Base-by-base conservation (phyloP, 441 rosid genomes). In the Rhodomyrtus psidioides region DNA sequence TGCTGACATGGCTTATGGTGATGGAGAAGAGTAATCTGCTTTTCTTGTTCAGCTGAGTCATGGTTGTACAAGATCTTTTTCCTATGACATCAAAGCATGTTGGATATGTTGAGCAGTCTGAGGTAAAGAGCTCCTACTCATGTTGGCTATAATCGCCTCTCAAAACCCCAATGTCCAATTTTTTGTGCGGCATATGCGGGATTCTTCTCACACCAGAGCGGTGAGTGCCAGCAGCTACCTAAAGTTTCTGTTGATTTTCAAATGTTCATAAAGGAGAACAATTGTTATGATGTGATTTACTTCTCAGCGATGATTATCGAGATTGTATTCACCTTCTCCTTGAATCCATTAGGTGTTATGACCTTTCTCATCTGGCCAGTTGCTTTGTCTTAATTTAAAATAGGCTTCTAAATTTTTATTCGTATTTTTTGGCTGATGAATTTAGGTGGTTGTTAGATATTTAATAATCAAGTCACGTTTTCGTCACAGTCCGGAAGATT, bases 1-100 rank as follows among this genome's bases (percentile, higher is more conserved):
- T 24, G 93, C 49, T 0, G 93, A 90, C 83, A 87, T 89, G 89
- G 86, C 88, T 9, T 91, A 84, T 23, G 90, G 87, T 21, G 93
- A 83, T 75, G 85, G 46, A 30, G 56, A 82, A 12, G 84, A 82
- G n/a, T 82, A 53, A 82, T 70, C 79, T 70, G 51, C 9, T 39
- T 70, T 34, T 70, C 16, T 70, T 39, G 16, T 70, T 6, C n/a
- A 1, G 17, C 15, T 8, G 0, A 5, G 39, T 70, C 79, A 21
- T 70, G 79, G 49, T 39, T 21, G 24, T 39, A 10, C 16, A 7
- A 39, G n/a, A 21, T 70, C 9, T 21, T 70, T 70, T 70, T 70
- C 79, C 16, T 12, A 70, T 3, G n/a, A 39, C 16, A 39, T 70
- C 49, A 21, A 39, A 10, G 27, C 79, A 44, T 2, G 79, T 70